Evolutionary conservation across 2,329 filamentous ascomycete genomes (phyloP).

Genomic region (Penicillium hordei): DNA sequence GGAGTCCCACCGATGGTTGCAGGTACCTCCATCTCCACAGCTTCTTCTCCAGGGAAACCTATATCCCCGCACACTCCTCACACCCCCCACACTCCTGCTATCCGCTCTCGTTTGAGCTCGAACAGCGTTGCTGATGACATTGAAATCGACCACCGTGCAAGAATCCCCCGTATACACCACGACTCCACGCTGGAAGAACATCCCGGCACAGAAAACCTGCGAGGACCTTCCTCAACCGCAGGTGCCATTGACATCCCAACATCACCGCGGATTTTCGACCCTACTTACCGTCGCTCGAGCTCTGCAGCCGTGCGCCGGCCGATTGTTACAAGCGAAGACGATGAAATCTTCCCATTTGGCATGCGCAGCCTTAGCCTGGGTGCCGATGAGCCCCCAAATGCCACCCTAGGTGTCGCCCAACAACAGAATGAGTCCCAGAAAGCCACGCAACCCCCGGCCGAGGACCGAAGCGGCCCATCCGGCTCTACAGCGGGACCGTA

Average conservation of each 20-base stretch:
- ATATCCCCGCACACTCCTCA: constrained; percentile 88
- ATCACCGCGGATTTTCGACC: constrained; percentile 45
- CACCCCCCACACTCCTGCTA: constrained; percentile 88
- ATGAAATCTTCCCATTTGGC: constrained; percentile 47
- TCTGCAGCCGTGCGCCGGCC: constrained; percentile 44
- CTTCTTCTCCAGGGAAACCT: constrained; percentile 86
- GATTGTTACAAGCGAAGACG: constrained; percentile 41
- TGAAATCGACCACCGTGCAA: constrained; percentile 38
- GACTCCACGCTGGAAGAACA: constrained; percentile 39
- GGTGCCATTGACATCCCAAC: constrained; percentile 52
- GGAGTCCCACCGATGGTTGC: constrained; percentile 61
- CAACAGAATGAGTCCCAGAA: constrained; percentile 34
- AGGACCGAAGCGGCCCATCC: constrained; percentile 22
- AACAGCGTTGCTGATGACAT: constrained; percentile 78
- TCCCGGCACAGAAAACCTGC: constrained; percentile 36
- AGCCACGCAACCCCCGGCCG: constrained; percentile 18
- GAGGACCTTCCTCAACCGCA: constrained; percentile 37
- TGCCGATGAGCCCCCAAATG: constrained; percentile 39
- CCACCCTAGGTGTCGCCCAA: constrained; percentile 34
- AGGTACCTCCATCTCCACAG: constrained; percentile 73
- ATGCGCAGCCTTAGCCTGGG: constrained; percentile 50
- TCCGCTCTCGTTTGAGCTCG: constrained; percentile 88
- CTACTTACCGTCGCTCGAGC: constrained; percentile 46
- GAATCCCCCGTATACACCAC: constrained; percentile 31
- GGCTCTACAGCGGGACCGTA: constrained; percentile 16